phyloP scores from a whole-genome alignment of 2,329 filamentous ascomycete species.

The Botrytis cinerea region DNA sequence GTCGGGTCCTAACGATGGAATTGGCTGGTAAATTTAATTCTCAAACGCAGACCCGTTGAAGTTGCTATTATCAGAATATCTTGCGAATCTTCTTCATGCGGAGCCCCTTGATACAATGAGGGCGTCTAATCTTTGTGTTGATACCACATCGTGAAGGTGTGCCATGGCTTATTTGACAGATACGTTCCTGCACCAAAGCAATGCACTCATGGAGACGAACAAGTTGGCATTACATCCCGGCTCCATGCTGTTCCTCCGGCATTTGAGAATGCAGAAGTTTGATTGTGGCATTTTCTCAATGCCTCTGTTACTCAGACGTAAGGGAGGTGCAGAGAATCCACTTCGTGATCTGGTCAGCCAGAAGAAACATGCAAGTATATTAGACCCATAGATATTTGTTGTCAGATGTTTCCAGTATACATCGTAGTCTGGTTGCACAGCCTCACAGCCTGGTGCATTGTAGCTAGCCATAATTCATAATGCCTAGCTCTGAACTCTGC shows the following conservation, averaged over 20 bases:
- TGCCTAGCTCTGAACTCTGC: neutral
- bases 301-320: conserved; percentile 11
- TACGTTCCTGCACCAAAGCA: neutral
- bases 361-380: neutral
- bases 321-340: neutral
- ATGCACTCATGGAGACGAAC: neutral
- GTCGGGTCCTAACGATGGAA: neutral
- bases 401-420: neutral
- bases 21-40: conserved; percentile 16
- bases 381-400: neutral
- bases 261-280: conserved; percentile 4
- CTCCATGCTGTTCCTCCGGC: conserved; percentile 17
- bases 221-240: neutral
- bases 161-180: neutral
- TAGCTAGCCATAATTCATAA: conserved; percentile 16
- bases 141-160: neutral
- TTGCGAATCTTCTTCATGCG: conserved; percentile 9
- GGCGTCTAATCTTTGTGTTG: neutral
- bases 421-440: neutral
- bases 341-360: neutral
- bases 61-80: conserved; percentile 14
- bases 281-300: neutral
- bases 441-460: conserved; percentile 17
- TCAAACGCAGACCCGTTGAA: conserved; percentile 15
- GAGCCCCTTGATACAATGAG: neutral